Percentiles rank a stretch among this genome's conserved stretches.
Evolutionary conservation across 495 filamentous ascomycete genomes (phyloP).

Genomic region (Daldinia vernicosa): DNA sequence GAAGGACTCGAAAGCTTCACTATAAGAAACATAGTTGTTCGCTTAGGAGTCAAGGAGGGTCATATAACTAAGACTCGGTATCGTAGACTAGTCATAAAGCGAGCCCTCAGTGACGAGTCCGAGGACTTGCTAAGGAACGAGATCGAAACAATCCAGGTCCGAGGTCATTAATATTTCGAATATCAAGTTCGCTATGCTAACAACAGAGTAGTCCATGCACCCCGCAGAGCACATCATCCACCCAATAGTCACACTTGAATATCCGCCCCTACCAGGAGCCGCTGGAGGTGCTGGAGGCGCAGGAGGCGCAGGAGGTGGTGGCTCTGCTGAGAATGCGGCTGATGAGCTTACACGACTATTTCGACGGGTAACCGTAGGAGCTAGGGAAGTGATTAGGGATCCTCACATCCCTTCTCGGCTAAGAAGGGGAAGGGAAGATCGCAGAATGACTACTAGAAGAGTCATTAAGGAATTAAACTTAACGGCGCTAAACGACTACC

Average conservation of each 20-base stretch:
- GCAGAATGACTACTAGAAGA: neutral
- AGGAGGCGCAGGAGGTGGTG: neutral
- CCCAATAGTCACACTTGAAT: neutral
- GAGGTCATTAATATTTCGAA: neutral
- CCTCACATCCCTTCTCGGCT: neutral
- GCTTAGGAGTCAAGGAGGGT: neutral
- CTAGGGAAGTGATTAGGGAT: neutral
- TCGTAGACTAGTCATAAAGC: conserved; percentile 14
- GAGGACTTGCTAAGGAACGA: conserved; percentile 5
- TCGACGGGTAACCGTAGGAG: neutral
- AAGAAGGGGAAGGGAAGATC: neutral
- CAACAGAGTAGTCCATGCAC: neutral
- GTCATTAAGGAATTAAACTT: conserved; percentile 3
- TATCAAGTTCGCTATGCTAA: neutral
- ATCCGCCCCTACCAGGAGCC: neutral
- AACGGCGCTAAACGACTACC: neutral
- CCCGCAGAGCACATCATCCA: neutral
- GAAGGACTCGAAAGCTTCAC: neutral
- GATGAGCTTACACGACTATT: neutral
- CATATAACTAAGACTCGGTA: neutral
- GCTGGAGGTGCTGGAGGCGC: neutral
- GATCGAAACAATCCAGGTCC: neutral
- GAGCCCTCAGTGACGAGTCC: neutral
- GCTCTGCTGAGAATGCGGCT: neutral
- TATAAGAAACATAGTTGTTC: neutral